A percentile compares a stretch with the other conserved stretches of the same genome.
Evolutionary conservation across 1,284 basidiomycete species (phyloP).

Genomic region (Malassezia brasiliensis): DNA sequence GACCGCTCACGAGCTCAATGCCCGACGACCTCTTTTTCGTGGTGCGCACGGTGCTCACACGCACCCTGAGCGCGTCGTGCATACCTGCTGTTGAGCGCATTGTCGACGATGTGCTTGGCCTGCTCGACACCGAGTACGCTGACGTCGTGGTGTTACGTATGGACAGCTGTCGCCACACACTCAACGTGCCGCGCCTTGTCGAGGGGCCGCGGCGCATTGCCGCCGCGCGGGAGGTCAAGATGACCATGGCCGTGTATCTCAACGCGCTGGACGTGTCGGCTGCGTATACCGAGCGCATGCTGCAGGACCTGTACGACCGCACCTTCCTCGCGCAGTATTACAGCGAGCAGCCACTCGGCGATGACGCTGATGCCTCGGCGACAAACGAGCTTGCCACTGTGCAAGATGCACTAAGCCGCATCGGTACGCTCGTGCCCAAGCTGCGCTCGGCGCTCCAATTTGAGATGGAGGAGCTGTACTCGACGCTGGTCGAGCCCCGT

Average conservation of each 20-base stretch:
- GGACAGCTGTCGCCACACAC: conserved; percentile 34
- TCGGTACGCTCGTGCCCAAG: conserved; percentile 4
- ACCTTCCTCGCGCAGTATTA: conserved; percentile 20
- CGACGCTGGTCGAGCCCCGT: conserved; percentile 75
- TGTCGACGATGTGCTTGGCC: conserved; percentile 18
- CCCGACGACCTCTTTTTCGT: conserved; percentile 47
- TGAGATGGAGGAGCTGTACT: conserved; percentile 86
- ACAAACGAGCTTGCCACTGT: conserved; percentile 8
- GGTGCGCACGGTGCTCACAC: conserved; percentile 33
- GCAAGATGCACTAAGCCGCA: not conserved
- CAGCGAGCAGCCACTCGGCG: conserved; percentile 6
- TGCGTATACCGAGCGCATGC: conserved; percentile 31
- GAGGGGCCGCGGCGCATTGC: conserved; percentile 43
- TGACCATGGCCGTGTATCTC: conserved; percentile 38
- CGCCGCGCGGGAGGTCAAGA: conserved; percentile 40
- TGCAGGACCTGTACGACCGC: conserved; percentile 25
- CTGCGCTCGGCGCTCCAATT: conserved; percentile 51
- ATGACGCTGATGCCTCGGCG: not conserved
- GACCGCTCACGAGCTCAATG: conserved; percentile 35
- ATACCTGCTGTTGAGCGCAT: conserved; percentile 23
- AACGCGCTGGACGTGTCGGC: conserved; percentile 39
- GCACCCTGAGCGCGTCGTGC: conserved; percentile 34
- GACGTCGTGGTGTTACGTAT: conserved; percentile 40
- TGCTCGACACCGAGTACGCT: conserved; percentile 38
- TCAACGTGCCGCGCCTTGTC: conserved; percentile 31